Percentiles rank a stretch among this genome's conserved stretches.
These are phyloP conservation scores for Thinopyrum elongatum DNA, from an alignment of 176 grass and related monocot species.

Conservation along the genomic window DNA sequence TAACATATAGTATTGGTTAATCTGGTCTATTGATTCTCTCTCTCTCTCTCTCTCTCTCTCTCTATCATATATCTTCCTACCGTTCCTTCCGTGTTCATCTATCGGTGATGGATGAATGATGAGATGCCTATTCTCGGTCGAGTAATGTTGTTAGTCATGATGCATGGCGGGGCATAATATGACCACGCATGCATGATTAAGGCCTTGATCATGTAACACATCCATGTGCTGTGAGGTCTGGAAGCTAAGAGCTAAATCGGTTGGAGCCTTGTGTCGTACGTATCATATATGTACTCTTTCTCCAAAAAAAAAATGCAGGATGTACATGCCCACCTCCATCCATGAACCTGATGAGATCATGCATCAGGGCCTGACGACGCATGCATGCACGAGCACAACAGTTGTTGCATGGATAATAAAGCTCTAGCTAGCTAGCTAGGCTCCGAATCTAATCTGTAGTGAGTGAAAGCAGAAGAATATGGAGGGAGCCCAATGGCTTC, in stretches of 20 bases:
- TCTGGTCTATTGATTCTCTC: neutral
- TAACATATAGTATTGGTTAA: neutral
- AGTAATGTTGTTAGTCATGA: constrained; percentile 26
- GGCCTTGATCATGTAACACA: constrained; percentile 1
- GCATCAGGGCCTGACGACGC: neutral
- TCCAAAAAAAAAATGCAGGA: neutral
- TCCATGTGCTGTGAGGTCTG: neutral
- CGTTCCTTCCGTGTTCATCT: neutral
- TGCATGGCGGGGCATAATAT: neutral
- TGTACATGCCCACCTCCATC: neutral
- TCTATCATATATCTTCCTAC: neutral
- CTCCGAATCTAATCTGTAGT: neutral
- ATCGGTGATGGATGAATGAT: neutral
- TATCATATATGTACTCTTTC: neutral
- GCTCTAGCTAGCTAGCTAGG: neutral
- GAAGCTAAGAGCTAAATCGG: constrained; percentile 16
- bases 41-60: neutral
- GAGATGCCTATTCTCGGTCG: neutral
- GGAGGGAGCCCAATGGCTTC: constrained; percentile 7
- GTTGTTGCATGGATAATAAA: neutral
- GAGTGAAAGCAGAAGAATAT: neutral
- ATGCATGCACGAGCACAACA: constrained; percentile 20
- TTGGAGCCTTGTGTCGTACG: neutral
- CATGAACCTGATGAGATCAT: neutral
- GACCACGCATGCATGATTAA: constrained; percentile 8